phyloP scores from a whole-genome alignment of 768 basidiomycete species.

The Suillus alpinus region DNA sequence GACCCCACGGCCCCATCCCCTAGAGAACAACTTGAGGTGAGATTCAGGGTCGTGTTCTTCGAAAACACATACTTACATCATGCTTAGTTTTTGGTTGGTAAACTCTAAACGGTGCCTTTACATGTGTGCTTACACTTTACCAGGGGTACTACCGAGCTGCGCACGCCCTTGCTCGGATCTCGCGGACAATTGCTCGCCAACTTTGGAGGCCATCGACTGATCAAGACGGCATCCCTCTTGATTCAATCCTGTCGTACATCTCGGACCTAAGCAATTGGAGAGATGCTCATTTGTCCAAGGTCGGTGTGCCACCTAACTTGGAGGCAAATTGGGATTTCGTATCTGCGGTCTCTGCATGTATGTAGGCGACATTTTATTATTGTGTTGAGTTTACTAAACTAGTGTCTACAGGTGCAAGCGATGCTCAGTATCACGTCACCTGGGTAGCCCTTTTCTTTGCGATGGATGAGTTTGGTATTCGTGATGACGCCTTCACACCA shows the following conservation, averaged over 20 bases:
- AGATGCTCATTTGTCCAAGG: constrained; percentile 67
- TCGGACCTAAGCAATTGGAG: constrained; percentile 67
- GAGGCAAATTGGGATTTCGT: constrained; percentile 90
- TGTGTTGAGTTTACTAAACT: neutral
- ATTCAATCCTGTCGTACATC: constrained; percentile 56
- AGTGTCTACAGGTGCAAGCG: constrained; percentile 58
- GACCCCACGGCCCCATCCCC: constrained; percentile 58
- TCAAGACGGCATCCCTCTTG: constrained; percentile 71
- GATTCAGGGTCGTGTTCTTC: constrained; percentile 12
- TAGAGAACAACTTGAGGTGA: constrained; percentile 77
- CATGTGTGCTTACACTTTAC: constrained; percentile 8
- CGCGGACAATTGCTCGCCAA: constrained; percentile 76
- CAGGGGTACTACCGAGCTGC: constrained; percentile 85
- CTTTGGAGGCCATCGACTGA: constrained; percentile 81
- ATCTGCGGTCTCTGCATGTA: constrained; percentile 63
- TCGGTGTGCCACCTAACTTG: constrained; percentile 86
- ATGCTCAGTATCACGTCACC: constrained; percentile 89
- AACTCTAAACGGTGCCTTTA: constrained; percentile 8
- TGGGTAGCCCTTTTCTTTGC: constrained; percentile 85
- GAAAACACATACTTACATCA: constrained; percentile 9
- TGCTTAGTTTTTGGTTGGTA: constrained; percentile 63
- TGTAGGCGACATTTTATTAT: constrained; percentile 17
- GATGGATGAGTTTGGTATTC: constrained; percentile 80
- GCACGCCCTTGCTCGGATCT: constrained; percentile 79
- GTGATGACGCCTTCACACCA: constrained; percentile 44